A percentile compares a stretch with the other conserved stretches of the same genome.
Evolutionary conservation across 345 rosid species (phyloP).

Genomic region (Firmiana major): DNA sequence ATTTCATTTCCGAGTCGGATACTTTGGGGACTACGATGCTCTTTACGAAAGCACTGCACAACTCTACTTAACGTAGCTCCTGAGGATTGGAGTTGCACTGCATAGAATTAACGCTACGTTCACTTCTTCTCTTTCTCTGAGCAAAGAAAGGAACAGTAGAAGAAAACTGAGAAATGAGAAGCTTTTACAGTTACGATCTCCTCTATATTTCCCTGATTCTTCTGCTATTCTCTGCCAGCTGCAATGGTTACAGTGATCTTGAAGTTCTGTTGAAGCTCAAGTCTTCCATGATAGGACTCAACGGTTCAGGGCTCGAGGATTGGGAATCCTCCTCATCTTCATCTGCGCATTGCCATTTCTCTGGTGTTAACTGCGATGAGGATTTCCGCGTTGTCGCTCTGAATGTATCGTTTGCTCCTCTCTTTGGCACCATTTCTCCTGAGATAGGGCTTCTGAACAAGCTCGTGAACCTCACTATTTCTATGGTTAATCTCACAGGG

Average conservation of each 20-base stretch:
- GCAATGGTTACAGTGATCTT: slow-evolving; percentile 39
- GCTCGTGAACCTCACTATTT: slow-evolving; percentile 68
- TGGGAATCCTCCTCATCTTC: slow-evolving; percentile 49
- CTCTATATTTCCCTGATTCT: slow-evolving; percentile 20
- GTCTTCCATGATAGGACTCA: slow-evolving; percentile 48
- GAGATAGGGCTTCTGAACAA: slow-evolving; percentile 57
- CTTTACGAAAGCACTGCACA: slow-evolving; percentile 15
- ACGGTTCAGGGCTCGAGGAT: slow-evolving; percentile 57
- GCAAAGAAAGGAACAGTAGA: not conserved
- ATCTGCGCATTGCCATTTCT: slow-evolving; percentile 64
- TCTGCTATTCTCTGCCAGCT: slow-evolving; percentile 24
- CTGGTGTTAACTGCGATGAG: slow-evolving; percentile 64
- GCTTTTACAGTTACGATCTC: slow-evolving; percentile 10
- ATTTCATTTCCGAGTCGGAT: slow-evolving; percentile 17
- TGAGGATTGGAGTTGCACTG: slow-evolving; percentile 26
- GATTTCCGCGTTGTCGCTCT: slow-evolving; percentile 55
- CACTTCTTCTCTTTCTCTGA: not conserved
- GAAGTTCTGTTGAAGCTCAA: slow-evolving; percentile 61
- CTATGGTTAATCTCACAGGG: slow-evolving; percentile 51
- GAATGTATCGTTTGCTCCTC: slow-evolving; percentile 41
- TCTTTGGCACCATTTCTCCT: slow-evolving; percentile 56
- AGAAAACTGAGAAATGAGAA: slow-evolving; percentile 24
- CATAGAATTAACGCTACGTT: slow-evolving; percentile 31
- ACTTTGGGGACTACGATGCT: slow-evolving; percentile 38
- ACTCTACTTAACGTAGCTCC: slow-evolving; percentile 27